phyloP scores from a whole-genome alignment of 129 eudicot genomes.

The Flaveria sonorensis region DNA sequence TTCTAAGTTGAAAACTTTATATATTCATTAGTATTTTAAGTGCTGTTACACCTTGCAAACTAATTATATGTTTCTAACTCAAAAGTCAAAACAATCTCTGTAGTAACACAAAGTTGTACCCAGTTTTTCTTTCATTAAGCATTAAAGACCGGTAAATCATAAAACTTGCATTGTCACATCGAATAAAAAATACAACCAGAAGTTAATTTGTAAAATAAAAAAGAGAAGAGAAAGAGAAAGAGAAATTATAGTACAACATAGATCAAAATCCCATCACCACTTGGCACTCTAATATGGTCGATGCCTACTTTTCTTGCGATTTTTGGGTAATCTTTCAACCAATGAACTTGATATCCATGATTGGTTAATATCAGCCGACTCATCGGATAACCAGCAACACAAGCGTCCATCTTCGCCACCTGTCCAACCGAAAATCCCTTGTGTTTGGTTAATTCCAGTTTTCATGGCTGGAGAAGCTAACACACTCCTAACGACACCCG shows the following conservation, averaged over 20 bases:
- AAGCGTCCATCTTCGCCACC: constrained; percentile 96
- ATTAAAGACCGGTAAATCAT: background rate
- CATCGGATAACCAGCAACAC: constrained; percentile 92
- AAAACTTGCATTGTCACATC: constrained; percentile 12
- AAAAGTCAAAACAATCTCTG: background rate
- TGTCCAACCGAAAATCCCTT: constrained; percentile 89
- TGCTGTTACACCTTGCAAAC: too few species aligned
- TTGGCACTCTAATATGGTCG: constrained; percentile 61
- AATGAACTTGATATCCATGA: constrained; percentile 72
- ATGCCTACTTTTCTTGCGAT: constrained; percentile 52
- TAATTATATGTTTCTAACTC: background rate
- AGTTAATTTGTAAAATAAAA: background rate
- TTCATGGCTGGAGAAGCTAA: constrained; percentile 48
- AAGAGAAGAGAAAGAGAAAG: background rate
- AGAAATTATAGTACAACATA: constrained; percentile 32
- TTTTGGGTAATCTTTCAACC: constrained; percentile 54
- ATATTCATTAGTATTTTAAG: too few species aligned
- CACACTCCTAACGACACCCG: constrained; percentile 74
- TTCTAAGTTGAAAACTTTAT: too few species aligned
- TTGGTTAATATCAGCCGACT: constrained; percentile 40
- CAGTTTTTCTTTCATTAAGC: background rate
- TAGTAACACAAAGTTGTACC: background rate
- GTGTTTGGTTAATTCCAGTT: constrained; percentile 40
- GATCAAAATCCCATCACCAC: constrained; percentile 3
- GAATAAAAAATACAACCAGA: background rate